These are phyloP conservation scores for Cutaneotrichosporon sp. DNA, from an alignment of 1,284 basidiomycete species.

Conservation along the genomic window DNA sequence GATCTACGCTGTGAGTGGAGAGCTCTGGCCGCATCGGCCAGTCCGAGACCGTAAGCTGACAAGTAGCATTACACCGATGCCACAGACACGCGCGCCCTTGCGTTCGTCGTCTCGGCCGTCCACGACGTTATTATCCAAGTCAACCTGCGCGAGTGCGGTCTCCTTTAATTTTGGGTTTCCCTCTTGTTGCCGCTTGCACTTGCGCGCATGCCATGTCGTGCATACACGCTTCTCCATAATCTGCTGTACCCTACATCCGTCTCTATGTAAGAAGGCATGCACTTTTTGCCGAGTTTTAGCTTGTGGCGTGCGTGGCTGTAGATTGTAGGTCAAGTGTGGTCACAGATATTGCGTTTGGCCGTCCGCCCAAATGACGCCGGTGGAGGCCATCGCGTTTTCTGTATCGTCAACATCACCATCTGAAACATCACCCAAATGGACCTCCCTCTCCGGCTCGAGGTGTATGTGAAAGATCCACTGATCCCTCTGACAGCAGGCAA, in stretches of 20 bases:
- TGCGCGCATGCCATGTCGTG: neutral
- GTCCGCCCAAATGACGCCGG: neutral
- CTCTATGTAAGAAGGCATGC: conserved; percentile 13
- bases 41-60: neutral
- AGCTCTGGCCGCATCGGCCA: too few relatives aligned
- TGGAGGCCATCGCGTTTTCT: neutral
- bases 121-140: conserved; percentile 15
- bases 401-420: neutral
- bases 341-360: too few relatives aligned
- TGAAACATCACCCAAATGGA: neutral
- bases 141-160: conserved; percentile 50
- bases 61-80: conserved; percentile 51
- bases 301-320: neutral
- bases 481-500: conserved; percentile 1
- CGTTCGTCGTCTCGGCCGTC: conserved; percentile 47
- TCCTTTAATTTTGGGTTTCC: conserved; percentile 34
- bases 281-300: conserved; percentile 2
- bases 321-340: too few relatives aligned
- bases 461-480: too few relatives aligned
- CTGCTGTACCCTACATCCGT: conserved; percentile 12
- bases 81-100: conserved; percentile 54
- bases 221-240: conserved; percentile 8
- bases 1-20: conserved; percentile 45
- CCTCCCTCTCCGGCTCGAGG: conserved; percentile 8
- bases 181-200: neutral